These are phyloP conservation scores for Piromyces finnis DNA, from an alignment of 192 early-diverging fungal genomes.

Conservation along the genomic window DNA sequence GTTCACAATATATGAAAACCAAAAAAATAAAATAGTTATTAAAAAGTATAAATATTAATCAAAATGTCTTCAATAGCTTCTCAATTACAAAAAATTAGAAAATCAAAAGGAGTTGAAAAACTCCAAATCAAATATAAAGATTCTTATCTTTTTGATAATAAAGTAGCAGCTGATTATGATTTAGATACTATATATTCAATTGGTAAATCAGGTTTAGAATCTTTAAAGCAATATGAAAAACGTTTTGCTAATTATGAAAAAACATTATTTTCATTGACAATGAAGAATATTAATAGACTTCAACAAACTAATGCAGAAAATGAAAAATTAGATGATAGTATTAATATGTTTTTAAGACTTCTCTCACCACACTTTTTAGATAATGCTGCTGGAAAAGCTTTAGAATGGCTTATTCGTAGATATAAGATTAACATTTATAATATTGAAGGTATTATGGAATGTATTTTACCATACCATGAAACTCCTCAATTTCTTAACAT, in stretches of 20 bases:
- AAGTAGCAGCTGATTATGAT: constrained; percentile 77
- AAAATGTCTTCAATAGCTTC: neutral
- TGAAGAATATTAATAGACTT: constrained; percentile 56
- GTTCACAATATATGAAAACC: too few relatives aligned
- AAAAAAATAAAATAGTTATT: too few relatives aligned
- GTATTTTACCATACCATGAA: constrained; percentile 86
- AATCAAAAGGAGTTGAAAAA: neutral
- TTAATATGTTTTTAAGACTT: constrained; percentile 51
- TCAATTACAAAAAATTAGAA: neutral
- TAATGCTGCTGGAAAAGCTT: constrained; percentile 64
- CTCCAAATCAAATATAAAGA: neutral
- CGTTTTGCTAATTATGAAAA: constrained; percentile 44
- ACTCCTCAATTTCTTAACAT: constrained; percentile 71
- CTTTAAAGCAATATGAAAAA: constrained; percentile 45
- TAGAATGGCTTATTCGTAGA: constrained; percentile 85
- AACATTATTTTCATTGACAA: constrained; percentile 62
- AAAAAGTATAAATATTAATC: too few relatives aligned
- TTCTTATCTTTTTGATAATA: constrained; percentile 64
- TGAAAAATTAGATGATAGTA: constrained; percentile 52
- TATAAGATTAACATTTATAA: constrained; percentile 73
- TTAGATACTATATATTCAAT: constrained; percentile 70
- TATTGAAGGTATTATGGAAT: constrained; percentile 50
- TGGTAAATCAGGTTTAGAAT: constrained; percentile 56
- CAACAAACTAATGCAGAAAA: constrained; percentile 61
- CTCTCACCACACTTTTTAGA: constrained; percentile 71